Evolutionary conservation across 1,139 yeast genomes (phyloP).

Genomic region (Yamadazyma trypodendri): DNA sequence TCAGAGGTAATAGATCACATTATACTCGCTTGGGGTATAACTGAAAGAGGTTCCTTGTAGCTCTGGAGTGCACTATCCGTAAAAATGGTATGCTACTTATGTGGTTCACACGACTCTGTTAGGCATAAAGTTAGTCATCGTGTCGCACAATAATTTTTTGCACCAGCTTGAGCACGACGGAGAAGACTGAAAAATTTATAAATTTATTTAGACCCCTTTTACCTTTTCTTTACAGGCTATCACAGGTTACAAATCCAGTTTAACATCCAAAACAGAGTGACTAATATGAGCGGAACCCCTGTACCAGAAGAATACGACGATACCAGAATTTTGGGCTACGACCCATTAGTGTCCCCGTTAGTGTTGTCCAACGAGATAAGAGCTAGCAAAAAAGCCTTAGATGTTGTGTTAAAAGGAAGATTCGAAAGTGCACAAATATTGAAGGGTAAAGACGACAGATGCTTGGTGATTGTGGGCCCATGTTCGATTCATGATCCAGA

Average conservation of each 20-base stretch:
- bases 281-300: constrained; percentile 47
- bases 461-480: constrained; percentile 87
- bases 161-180: not conserved
- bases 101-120: not conserved
- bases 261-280: not conserved
- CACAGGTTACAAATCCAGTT: not conserved
- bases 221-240: too few relatives aligned
- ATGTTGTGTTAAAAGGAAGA: constrained; percentile 76
- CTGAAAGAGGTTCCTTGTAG: too few relatives aligned
- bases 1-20: too few relatives aligned
- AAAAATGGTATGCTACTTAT: not conserved
- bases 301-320: constrained; percentile 79
- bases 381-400: constrained; percentile 58
- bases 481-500: constrained; percentile 94
- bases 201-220: not conserved
- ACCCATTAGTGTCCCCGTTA: constrained; percentile 88
- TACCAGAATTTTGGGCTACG: constrained; percentile 84
- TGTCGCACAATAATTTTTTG: constrained; percentile 1
- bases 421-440: constrained; percentile 71
- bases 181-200: constrained; percentile 2
- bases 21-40: not conserved
- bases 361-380: constrained; percentile 76
- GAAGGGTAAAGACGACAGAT: constrained; percentile 72
- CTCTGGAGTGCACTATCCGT: too few relatives aligned
- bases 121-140: constrained; percentile 2